A percentile compares a stretch with the other conserved stretches of the same genome.
These are phyloP conservation scores for Penicillium sp. DNA, from an alignment of 2,329 filamentous ascomycete species.

Conservation along the genomic window DNA sequence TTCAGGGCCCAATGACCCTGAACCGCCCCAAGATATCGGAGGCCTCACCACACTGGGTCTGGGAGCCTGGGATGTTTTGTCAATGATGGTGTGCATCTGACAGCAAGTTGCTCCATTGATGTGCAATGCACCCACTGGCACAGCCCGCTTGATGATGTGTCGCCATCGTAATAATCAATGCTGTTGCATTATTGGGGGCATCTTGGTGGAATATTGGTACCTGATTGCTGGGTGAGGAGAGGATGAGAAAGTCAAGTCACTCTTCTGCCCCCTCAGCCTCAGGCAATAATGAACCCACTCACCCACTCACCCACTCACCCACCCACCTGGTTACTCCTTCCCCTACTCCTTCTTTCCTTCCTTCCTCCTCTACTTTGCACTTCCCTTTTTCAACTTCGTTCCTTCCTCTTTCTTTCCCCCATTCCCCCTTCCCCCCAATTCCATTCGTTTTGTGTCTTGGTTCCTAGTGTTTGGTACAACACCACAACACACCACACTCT, in stretches of 20 bases:
- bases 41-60: slow-evolving; percentile 15
- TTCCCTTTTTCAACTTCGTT: slow-evolving; percentile 20
- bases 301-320: slow-evolving; percentile 4
- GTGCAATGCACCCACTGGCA: slow-evolving; percentile 23
- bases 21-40: slow-evolving; percentile 3
- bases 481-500: slow-evolving; percentile 8
- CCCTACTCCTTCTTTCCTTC: slow-evolving; percentile 19
- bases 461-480: not conserved
- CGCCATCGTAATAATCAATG: slow-evolving; percentile 8
- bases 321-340: slow-evolving; percentile 8
- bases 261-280: not conserved
- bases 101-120: slow-evolving; percentile 18
- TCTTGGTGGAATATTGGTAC: not conserved
- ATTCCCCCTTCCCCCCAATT: slow-evolving; percentile 12
- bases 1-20: slow-evolving; percentile 17
- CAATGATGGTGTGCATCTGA: slow-evolving; percentile 17
- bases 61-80: slow-evolving; percentile 10
- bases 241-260: slow-evolving; percentile 5
- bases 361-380: slow-evolving; percentile 7
- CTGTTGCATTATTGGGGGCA: not conserved
- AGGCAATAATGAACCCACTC: not conserved
- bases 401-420: slow-evolving; percentile 17
- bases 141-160: slow-evolving; percentile 34
- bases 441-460: slow-evolving; percentile 16
- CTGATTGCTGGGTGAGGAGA: not conserved